Base-by-base conservation (phyloP, 306 rosid genomes). In the Quercus dentata region DNA sequence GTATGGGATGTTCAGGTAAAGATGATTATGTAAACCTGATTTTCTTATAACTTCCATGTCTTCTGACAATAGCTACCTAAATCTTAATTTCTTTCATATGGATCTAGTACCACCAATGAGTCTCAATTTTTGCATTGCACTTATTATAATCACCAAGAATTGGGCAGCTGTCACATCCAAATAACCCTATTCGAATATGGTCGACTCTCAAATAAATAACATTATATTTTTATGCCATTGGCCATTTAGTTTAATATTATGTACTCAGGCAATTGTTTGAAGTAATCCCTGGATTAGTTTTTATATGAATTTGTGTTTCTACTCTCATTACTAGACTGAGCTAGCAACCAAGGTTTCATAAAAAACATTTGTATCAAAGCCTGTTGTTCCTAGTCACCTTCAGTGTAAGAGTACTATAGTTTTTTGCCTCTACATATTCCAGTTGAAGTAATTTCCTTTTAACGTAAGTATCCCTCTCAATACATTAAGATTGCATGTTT, bases 1-100 rank as follows among this genome's bases (percentile, higher is more conserved):
- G 98, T 93, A 61, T 95, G 99, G 99, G 99, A 95, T 90, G 99
- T 95, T 84, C 97, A 91, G 93, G 99, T 93, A 88, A 76, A 41
- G 75, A 44, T 54, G 68, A 55, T 82, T 44, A 51, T 59, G 63
- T 69, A 79, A 72, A 75, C 56, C 70, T 77, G 69, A 63, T 51
- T 54, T 54, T 62, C n/a, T 71, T 79, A 41, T 78, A 33, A 33
- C 25, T 10, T 52, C 27, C n/a, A 35, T 76, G 51, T 56, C 31
- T 77, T 51, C 78, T 49, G 83, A 71, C 63, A 31, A n/a, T 76
- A 52, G 61, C 33, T 59, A 30, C 4, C 51, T 2, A 20, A 46
- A 41, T 71, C n/a, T 71, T 31, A 20, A 71, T 71, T 4, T 20
- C 57, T 20, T 3, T 41, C 74, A 41, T 15, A 20, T 38, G 55